These are phyloP conservation scores for Lepidium africanum DNA, from an alignment of 345 rosid species.

Conservation along the genomic window DNA sequence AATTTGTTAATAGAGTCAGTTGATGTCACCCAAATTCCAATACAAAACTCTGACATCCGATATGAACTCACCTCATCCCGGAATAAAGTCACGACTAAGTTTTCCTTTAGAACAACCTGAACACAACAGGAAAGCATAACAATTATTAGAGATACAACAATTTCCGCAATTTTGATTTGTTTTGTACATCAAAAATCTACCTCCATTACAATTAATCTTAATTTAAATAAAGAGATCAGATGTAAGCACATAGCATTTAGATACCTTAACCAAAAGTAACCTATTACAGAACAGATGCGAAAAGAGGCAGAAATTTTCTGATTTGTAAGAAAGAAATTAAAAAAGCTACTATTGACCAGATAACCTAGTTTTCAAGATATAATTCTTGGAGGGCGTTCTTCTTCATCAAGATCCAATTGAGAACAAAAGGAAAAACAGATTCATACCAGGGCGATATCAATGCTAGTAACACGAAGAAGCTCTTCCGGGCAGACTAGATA, in stretches of 20 bases:
- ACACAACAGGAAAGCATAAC: constrained; percentile 13
- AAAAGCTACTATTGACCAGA: background rate
- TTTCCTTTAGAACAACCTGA: constrained; percentile 95
- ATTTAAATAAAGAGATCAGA: background rate
- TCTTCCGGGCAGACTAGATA: constrained; percentile 99
- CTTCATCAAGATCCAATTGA: constrained; percentile 5
- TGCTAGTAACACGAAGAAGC: constrained; percentile 96
- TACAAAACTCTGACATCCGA: constrained; percentile 8
- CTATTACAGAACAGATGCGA: background rate
- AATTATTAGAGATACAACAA: background rate
- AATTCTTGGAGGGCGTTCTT: background rate
- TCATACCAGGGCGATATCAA: constrained; percentile 89
- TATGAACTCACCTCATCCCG: constrained; percentile 77
- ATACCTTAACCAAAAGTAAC: background rate
- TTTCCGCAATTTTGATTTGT: background rate
- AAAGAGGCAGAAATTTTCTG: background rate
- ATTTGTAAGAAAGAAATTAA: background rate
- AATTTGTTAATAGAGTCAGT: constrained; percentile 30
- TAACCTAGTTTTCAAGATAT: background rate
- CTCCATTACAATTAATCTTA: background rate
- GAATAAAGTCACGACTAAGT: constrained; percentile 73
- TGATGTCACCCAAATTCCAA: background rate
- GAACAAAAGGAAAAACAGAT: background rate
- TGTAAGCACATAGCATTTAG: background rate
- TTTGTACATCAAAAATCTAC: background rate